phyloP scores from a whole-genome alignment of 768 basidiomycete genomes.

The Dentipellis fragilis region DNA sequence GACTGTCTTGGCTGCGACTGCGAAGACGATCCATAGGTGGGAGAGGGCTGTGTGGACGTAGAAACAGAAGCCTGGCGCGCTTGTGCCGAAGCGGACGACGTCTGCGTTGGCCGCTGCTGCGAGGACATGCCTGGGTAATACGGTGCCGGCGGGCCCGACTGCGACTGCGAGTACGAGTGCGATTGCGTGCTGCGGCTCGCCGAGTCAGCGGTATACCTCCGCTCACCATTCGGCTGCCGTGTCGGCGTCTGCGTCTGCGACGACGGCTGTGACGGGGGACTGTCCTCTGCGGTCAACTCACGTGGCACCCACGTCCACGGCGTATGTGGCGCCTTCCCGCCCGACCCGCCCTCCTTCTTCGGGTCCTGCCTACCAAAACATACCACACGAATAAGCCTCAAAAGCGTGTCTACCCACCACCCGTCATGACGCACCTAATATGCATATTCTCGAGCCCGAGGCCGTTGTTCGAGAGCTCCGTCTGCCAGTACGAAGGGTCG shows the following conservation, averaged over 20 bases:
- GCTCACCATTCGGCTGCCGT: neutral
- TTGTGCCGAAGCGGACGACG: too few species aligned
- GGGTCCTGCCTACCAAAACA: neutral
- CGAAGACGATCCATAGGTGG: too few species aligned
- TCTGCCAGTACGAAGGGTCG: constrained; percentile 56
- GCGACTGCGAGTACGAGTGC: neutral
- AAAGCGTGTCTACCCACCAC: neutral
- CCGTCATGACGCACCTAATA: constrained; percentile 36
- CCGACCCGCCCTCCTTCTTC: neutral
- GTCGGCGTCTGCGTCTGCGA: constrained; percentile 3
- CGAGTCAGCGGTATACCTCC: neutral
- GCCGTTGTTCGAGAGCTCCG: constrained; percentile 48
- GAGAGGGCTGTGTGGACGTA: too few species aligned
- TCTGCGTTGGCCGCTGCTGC: neutral
- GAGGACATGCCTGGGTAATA: neutral
- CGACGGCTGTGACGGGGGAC: neutral
- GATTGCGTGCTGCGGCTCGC: neutral
- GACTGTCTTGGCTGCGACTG: too few species aligned
- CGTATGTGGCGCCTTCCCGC: constrained; percentile 33
- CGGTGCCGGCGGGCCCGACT: neutral
- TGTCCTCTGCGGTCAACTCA: constrained; percentile 26
- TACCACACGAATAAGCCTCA: neutral
- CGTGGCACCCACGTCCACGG: constrained; percentile 70
- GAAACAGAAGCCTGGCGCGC: too few species aligned
- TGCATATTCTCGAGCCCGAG: constrained; percentile 59